Conservation (phyloP, 345 rosid genomes). For the Ceriops tagal region DNA sequence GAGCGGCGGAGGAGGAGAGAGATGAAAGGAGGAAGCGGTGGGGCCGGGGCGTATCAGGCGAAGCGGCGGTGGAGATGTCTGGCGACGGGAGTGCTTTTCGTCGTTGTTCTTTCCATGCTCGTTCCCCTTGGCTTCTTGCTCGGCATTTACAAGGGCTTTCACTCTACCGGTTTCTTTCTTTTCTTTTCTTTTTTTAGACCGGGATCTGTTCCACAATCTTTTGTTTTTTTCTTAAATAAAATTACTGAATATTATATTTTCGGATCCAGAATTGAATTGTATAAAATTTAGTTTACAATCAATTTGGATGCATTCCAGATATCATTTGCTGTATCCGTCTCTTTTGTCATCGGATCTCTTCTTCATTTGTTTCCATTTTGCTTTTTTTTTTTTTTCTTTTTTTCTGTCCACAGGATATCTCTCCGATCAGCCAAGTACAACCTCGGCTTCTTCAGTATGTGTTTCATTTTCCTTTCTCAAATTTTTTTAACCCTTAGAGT, state of each 20-base stretch:
- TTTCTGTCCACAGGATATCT: conserved; percentile 39
- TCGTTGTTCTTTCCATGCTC: conserved; percentile 85
- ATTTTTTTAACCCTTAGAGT: not conserved
- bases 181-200: conserved; percentile 15
- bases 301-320: conserved; percentile 5
- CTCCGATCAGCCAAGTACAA: conserved; percentile 37
- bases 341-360: not conserved
- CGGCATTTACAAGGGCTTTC: conserved; percentile 79
- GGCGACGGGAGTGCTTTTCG: conserved; percentile 68
- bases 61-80: conserved; percentile 79
- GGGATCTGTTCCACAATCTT: conserved; percentile 26
- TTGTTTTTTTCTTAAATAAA: not conserved
- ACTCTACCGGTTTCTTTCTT: conserved; percentile 35
- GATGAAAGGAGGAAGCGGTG: conserved; percentile 46
- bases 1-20: conserved; percentile 2
- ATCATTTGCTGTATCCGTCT: not conserved
- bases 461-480: conserved; percentile 12
- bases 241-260: not conserved
- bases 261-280: conserved; percentile 2
- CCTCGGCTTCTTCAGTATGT: conserved; percentile 49
- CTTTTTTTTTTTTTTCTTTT: not conserved
- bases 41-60: conserved; percentile 41
- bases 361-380: conserved; percentile 1
- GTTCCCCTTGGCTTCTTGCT: conserved; percentile 90
- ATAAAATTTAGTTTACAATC: not conserved